Conservation (phyloP, 495 filamentous ascomycete species). For the Penicillium lividum region DNA sequence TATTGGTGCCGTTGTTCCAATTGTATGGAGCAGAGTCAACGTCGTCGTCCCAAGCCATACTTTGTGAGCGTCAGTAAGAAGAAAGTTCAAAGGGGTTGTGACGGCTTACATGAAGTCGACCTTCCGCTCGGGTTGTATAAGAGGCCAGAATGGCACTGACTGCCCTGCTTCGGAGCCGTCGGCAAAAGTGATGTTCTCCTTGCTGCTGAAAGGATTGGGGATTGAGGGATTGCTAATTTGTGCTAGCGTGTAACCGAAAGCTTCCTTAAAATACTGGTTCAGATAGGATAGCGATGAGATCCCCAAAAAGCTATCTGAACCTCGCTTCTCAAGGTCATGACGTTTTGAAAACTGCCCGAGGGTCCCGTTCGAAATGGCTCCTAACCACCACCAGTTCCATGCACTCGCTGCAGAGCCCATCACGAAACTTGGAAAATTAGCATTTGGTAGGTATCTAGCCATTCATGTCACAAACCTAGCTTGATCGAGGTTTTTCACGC, state of each 20-base stretch:
- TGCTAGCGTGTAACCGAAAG: background rate
- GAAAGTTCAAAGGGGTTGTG: background rate
- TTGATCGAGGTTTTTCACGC: background rate
- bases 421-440: background rate
- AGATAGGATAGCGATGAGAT: background rate
- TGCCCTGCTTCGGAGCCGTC: background rate
- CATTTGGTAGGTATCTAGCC: background rate
- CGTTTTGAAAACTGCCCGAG: background rate
- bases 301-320: background rate
- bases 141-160: conserved; percentile 1
- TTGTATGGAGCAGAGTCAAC: background rate
- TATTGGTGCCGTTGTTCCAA: background rate
- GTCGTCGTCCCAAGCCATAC: conserved; percentile 1
- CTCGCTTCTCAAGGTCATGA: background rate
- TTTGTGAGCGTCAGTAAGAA: background rate
- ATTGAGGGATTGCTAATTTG: background rate
- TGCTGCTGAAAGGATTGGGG: background rate
- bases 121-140: background rate
- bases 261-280: background rate
- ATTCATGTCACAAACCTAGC: background rate
- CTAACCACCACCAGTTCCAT: conserved; percentile 1
- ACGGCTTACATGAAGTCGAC: conserved; percentile 1
- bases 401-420: background rate
- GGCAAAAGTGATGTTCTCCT: conserved; percentile 1
- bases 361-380: background rate